phyloP scores from a whole-genome alignment of 2,329 filamentous ascomycete genomes.

The Colletotrichum sp. region DNA sequence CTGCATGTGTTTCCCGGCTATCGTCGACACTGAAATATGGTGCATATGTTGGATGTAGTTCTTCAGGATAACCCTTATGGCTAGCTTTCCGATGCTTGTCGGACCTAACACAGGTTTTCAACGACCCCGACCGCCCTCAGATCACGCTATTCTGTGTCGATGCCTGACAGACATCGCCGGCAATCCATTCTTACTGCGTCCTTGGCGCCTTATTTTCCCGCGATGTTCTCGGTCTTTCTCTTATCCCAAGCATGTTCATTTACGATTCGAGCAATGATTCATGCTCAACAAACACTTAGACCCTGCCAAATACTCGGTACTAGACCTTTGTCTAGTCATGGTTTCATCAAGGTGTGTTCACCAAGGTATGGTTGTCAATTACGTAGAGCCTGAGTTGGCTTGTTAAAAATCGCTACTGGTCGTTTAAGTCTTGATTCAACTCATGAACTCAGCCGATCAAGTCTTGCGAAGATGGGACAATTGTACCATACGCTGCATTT shows the following conservation, averaged over 20 bases:
- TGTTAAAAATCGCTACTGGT: not conserved
- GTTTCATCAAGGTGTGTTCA: not conserved
- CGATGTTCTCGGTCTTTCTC: not conserved
- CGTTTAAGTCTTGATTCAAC: not conserved
- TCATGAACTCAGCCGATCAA: not conserved
- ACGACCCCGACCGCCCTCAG: not conserved
- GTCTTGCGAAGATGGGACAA: not conserved
- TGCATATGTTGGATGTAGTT: not conserved
- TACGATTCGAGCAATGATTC: not conserved
- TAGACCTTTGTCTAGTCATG: not conserved
- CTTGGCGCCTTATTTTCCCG: not conserved
- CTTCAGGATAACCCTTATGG: not conserved
- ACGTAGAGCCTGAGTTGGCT: not conserved
- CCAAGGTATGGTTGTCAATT: not conserved
- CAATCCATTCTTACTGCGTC: not conserved
- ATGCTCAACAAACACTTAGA: not conserved
- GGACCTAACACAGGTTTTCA: not conserved
- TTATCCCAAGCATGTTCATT: not conserved
- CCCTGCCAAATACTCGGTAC: not conserved
- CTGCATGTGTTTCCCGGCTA: not conserved
- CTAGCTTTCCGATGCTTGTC: not conserved
- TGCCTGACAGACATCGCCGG: not conserved
- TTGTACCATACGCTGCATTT: not conserved
- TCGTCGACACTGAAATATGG: not conserved
- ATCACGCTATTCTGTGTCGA: not conserved